Percentiles rank a stretch among this genome's conserved stretches.
These are phyloP conservation scores for Sporothrix pseudoabietina DNA, from an alignment of 2,329 filamentous ascomycete species.

Conservation along the genomic window DNA sequence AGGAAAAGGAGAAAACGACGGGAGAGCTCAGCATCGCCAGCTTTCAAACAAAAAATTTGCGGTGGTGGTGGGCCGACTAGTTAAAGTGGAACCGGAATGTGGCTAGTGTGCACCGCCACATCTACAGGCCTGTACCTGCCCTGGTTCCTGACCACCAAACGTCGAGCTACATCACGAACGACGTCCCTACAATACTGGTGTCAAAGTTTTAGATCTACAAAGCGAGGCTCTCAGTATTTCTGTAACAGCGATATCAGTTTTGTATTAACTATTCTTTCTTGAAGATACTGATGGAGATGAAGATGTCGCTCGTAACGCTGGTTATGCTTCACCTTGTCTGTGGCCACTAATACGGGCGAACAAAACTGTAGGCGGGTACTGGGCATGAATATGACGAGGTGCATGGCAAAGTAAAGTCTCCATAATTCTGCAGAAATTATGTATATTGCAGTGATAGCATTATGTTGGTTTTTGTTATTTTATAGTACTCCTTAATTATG, in stretches of 20 bases:
- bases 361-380: not conserved
- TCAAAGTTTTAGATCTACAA: not conserved
- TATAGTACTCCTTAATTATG: too few relatives aligned
- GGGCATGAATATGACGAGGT: not conserved
- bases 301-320: not conserved
- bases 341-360: not conserved
- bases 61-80: not conserved
- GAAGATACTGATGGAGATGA: not conserved
- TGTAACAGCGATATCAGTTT: too few relatives aligned
- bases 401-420: too few relatives aligned
- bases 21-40: slow-evolving; percentile 10
- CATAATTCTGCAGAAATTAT: not conserved
- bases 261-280: not conserved
- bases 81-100: not conserved
- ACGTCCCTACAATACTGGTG: too few relatives aligned
- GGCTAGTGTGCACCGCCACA: slow-evolving; percentile 23
- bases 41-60: slow-evolving; percentile 20
- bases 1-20: not conserved
- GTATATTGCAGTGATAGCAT: too few relatives aligned
- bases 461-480: too few relatives aligned
- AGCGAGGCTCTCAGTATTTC: not conserved
- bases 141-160: not conserved
- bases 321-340: not conserved
- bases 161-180: not conserved
- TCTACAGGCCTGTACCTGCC: not conserved